Conservation (phyloP, 441 rosid species). For the Erodium trifolium region DNA sequence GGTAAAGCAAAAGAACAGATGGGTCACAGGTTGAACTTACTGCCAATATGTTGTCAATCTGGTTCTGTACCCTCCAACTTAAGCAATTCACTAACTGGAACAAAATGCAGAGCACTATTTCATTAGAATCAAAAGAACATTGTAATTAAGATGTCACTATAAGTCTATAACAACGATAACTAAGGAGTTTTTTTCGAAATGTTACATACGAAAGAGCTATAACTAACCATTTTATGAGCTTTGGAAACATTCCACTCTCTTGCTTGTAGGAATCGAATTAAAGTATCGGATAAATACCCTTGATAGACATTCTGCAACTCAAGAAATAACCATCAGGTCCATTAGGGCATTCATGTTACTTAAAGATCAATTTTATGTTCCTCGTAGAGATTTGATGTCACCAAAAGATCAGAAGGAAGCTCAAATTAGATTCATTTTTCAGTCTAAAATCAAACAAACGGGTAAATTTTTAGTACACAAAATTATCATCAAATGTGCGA, state of each 20-base stretch:
- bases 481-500: neutral
- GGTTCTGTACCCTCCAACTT: conserved; percentile 78
- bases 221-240: conserved; percentile 81
- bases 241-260: conserved; percentile 74
- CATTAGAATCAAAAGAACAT: conserved; percentile 13
- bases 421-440: neutral
- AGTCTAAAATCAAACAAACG: neutral
- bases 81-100: conserved; percentile 42
- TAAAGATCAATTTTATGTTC: no score
- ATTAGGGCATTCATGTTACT: no score
- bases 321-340: conserved; percentile 12
- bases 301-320: conserved; percentile 67
- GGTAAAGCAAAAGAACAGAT: conserved; percentile 1
- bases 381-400: neutral
- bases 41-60: conserved; percentile 61
- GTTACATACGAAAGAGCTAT: conserved; percentile 1
- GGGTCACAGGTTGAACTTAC: conserved; percentile 38
- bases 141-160: no score
- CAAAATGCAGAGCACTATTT: neutral
- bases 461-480: neutral
- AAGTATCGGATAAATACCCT: conserved; percentile 61
- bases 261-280: conserved; percentile 79
- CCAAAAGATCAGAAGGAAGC: neutral
- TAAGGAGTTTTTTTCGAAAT: neutral
- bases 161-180: neutral